These are phyloP conservation scores for Letharia columbiana DNA, from an alignment of 495 filamentous ascomycete genomes.

Conservation along the genomic window DNA sequence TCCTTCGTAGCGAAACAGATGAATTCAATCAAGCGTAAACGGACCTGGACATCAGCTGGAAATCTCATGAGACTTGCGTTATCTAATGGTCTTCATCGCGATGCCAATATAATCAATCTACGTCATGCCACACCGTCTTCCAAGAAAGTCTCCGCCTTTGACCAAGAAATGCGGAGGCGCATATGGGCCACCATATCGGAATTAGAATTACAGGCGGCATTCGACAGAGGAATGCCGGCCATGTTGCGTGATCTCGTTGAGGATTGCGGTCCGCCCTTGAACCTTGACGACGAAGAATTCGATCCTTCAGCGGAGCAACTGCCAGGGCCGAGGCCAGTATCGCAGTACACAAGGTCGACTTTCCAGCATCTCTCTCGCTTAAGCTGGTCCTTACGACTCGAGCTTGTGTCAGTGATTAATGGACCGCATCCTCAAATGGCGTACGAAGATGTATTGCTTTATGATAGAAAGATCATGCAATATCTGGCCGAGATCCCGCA, in stretches of 20 bases:
- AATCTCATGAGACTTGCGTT: conserved; percentile 42
- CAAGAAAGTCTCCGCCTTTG: conserved; percentile 36
- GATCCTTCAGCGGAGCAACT: conserved; percentile 30
- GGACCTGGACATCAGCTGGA: conserved; percentile 44
- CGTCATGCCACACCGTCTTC: conserved; percentile 31
- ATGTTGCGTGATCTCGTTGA: conserved; percentile 41
- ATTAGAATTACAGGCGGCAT: conserved; percentile 41
- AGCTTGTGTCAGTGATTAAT: conserved; percentile 30
- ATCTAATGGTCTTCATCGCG: conserved; percentile 47
- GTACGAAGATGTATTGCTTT: conserved; percentile 27
- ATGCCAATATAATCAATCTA: conserved; percentile 26
- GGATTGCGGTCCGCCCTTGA: conserved; percentile 41
- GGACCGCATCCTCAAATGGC: conserved; percentile 23
- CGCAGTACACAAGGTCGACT: conserved; percentile 35
- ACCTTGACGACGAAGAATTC: conserved; percentile 44
- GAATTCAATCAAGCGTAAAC: conserved; percentile 42
- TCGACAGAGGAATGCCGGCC: conserved; percentile 47
- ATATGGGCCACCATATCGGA: conserved; percentile 52
- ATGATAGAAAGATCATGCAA: conserved; percentile 27
- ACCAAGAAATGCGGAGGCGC: conserved; percentile 45
- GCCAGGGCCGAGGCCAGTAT: conserved; percentile 28
- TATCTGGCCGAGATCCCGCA: conserved; percentile 27
- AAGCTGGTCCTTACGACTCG: conserved; percentile 26
- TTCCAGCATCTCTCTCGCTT: conserved; percentile 30
- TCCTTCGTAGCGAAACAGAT: conserved; percentile 41